A percentile compares a stretch with the other conserved stretches of the same genome.
phyloP scores from a whole-genome alignment of 495 filamentous ascomycete species.

The Hyphodiscus hymeniophilus region DNA sequence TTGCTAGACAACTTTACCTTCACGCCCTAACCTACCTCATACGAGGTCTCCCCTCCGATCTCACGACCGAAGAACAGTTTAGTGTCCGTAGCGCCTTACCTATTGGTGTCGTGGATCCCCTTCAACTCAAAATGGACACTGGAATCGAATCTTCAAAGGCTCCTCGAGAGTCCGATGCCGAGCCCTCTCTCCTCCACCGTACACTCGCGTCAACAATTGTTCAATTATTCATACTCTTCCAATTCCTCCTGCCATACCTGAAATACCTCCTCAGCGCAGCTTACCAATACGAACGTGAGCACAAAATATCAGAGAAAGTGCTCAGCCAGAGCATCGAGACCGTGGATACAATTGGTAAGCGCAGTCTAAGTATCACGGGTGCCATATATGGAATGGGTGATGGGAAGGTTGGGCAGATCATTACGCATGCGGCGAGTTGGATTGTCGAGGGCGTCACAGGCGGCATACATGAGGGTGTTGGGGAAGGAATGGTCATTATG shows the following conservation, averaged over 20 bases:
- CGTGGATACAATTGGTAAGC: conserved; percentile 44
- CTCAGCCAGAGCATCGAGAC: conserved; percentile 39
- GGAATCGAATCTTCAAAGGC: background rate
- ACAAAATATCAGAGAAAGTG: conserved; percentile 49
- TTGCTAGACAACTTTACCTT: conserved; percentile 60
- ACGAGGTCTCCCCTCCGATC: conserved; percentile 51
- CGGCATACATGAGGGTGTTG: conserved; percentile 57
- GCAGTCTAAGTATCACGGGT: conserved; percentile 38
- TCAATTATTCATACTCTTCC: conserved; percentile 45
- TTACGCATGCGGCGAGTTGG: conserved; percentile 44
- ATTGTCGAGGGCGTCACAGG: conserved; percentile 50
- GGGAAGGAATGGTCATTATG: conserved; percentile 47
- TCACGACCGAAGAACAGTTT: conserved; percentile 39
- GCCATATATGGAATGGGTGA: conserved; percentile 45
- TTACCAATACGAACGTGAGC: conserved; percentile 56
- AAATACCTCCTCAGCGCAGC: conserved; percentile 40
- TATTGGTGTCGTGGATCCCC: conserved; percentile 16
- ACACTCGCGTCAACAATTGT: conserved; percentile 47
- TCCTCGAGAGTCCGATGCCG: background rate
- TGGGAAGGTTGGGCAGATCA: conserved; percentile 43
- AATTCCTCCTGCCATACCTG: conserved; percentile 50
- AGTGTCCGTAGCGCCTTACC: conserved; percentile 41
- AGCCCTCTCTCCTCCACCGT: conserved; percentile 49
- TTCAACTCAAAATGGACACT: conserved; percentile 9
- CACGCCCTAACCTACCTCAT: conserved; percentile 59